These are phyloP conservation scores for Coemansia sp. DNA, from an alignment of 192 early-diverging fungal species.

Conservation along the genomic window DNA sequence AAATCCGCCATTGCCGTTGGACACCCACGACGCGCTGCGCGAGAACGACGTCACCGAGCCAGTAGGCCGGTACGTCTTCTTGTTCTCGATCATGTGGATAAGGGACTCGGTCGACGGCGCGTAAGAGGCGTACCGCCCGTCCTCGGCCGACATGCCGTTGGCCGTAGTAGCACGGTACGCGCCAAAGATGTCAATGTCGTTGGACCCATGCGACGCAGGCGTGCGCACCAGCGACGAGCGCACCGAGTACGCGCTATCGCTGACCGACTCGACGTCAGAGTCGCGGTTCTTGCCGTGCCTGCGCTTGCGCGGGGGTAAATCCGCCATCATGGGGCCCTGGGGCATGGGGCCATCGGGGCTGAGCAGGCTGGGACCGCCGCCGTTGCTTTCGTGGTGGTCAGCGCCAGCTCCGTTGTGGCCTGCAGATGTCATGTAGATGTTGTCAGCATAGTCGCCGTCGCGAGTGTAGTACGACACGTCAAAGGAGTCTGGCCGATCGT, in stretches of 20 bases:
- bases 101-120: slow-evolving; percentile 72
- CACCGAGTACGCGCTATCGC: slow-evolving; percentile 59
- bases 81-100: slow-evolving; percentile 68
- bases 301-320: slow-evolving; percentile 52
- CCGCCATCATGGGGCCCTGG: slow-evolving; percentile 51
- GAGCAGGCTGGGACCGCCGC: slow-evolving; percentile 47
- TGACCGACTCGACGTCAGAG: slow-evolving; percentile 58
- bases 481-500: slow-evolving; percentile 58
- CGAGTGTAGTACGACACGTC: slow-evolving; percentile 62
- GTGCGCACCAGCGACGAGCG: slow-evolving; percentile 62
- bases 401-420: slow-evolving; percentile 12
- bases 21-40: slow-evolving; percentile 61
- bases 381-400: slow-evolving; percentile 22
- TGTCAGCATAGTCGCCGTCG: slow-evolving; percentile 45
- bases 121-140: slow-evolving; percentile 70
- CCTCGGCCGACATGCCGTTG: slow-evolving; percentile 49
- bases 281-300: slow-evolving; percentile 54
- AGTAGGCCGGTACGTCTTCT: slow-evolving; percentile 60
- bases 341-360: slow-evolving; percentile 56
- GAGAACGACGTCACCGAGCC: slow-evolving; percentile 62
- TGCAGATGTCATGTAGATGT: slow-evolving; percentile 40
- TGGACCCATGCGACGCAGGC: slow-evolving; percentile 55
- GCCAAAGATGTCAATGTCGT: slow-evolving; percentile 59
- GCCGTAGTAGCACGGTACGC: slow-evolving; percentile 48
- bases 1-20: slow-evolving; percentile 56